Conservation (phyloP, 345 rosid genomes). For the Citrus unshiu region DNA sequence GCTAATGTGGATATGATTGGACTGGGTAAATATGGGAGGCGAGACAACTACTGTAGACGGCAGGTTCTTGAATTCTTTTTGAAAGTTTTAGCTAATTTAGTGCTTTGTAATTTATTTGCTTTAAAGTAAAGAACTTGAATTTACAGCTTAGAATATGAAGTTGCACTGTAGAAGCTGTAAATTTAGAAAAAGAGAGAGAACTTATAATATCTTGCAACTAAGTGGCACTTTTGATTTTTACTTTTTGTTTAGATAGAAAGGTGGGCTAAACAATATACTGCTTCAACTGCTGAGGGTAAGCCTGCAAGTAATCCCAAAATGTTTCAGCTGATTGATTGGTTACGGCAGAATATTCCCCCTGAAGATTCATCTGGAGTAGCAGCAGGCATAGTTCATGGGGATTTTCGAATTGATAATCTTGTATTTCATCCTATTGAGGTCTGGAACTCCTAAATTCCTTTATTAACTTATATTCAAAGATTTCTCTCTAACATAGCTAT, state of each 20-base stretch:
- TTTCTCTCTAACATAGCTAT: background rate
- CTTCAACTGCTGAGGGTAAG: conserved; percentile 80
- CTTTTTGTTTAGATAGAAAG: conserved; percentile 64
- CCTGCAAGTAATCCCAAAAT: conserved; percentile 73
- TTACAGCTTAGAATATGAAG: background rate
- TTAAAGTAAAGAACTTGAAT: background rate
- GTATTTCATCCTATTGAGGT: conserved; percentile 94
- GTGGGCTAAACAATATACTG: conserved; percentile 86
- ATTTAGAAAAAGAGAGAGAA: background rate
- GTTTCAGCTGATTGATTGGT: conserved; percentile 73
- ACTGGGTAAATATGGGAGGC: conserved; percentile 69
- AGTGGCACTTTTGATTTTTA: background rate
- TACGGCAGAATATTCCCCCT: conserved; percentile 54
- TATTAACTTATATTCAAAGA: background rate
- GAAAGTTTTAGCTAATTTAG: background rate
- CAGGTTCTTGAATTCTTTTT: conserved; percentile 48
- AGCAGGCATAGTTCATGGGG: conserved; percentile 90
- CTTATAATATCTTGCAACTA: background rate
- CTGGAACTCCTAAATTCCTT: conserved; percentile 6
- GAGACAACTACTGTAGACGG: conserved; percentile 73
- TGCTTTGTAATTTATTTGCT: background rate
- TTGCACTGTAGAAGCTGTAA: background rate
- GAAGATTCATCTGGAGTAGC: conserved; percentile 77
- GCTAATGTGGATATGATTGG: conserved; percentile 78
- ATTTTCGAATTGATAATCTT: conserved; percentile 88